Evolutionary conservation across 345 rosid genomes (phyloP).

Genomic region (Populus ilicifolia): DNA sequence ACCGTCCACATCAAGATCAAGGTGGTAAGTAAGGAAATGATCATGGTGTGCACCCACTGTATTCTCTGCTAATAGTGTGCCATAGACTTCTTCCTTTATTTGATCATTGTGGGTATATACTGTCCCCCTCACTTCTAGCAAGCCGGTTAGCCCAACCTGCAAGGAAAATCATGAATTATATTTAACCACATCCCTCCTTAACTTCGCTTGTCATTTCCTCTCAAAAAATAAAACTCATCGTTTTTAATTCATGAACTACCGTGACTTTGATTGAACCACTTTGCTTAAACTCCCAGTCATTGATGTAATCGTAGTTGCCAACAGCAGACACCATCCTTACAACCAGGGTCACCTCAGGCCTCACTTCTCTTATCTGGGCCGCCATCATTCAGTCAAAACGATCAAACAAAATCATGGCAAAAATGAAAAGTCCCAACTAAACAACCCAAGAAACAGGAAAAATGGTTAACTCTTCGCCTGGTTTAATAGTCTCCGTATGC

Average conservation of each 20-base stretch:
- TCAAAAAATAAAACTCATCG: too few relatives aligned
- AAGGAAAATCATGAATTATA: background rate
- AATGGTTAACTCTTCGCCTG: constrained; percentile 5
- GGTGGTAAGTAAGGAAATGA: constrained; percentile 47
- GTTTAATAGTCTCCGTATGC: constrained; percentile 15
- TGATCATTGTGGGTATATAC: constrained; percentile 32
- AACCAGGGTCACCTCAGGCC: constrained; percentile 49
- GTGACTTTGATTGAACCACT: constrained; percentile 42
- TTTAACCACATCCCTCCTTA: too few relatives aligned
- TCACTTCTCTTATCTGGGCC: constrained; percentile 43
- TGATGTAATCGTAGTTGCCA: constrained; percentile 27
- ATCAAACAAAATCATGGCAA: background rate
- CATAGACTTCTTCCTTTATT: constrained; percentile 37
- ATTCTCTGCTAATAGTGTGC: constrained; percentile 47
- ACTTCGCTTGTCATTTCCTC: too few relatives aligned
- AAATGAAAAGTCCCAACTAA: too few relatives aligned
- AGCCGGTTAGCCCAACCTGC: constrained; percentile 54
- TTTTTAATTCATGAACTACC: background rate
- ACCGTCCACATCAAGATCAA: constrained; percentile 56
- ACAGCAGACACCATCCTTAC: constrained; percentile 43
- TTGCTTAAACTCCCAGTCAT: constrained; percentile 24
- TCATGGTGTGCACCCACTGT: constrained; percentile 42
- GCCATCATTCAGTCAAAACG: background rate
- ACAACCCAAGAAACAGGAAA: background rate
- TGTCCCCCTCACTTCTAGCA: constrained; percentile 39